Evolutionary conservation across 2,329 filamentous ascomycete species (phyloP), one percentile per base, ranked within the genome.

Genomic region (Arthrobotrys pseudoclavata): DNA sequence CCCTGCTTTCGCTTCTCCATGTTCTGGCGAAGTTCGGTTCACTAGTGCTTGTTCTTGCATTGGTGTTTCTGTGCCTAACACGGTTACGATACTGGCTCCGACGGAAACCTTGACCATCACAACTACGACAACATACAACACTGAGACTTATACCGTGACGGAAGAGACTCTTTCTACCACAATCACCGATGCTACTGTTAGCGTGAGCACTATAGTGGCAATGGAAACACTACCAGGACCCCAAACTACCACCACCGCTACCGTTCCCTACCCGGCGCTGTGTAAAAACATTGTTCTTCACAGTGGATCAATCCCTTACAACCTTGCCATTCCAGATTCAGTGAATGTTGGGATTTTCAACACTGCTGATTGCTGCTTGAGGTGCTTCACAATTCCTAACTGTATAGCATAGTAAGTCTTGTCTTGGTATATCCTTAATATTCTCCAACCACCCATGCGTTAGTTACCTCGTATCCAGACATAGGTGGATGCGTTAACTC

Each of bases 41-140:
- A 71, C 77, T n/a, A 81, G 80, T 66, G 82, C 82, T 6, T 83
- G 82, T 79, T 80, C 80, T 1, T 83, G 82, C 79, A 80, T 79
- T 40, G 82, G 82, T 55, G 42, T 69, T 7, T 48, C 40, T 4
- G 52, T 22, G 1, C 53, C 50, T 26, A 47, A 37, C 7, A 60
- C 52, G 1, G 45, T 55, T 37, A 69, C 66, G 20, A 7, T 34
- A 4, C 24, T 50, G 24, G 29, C 64, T 22, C 48, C 64, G 13
- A 57, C 29, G 2, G 29, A 34, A 18, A 68, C 42, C 10, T 53
- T 48, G 13, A 48, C 22, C 3, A 34, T 45, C 29, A 34, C 45
- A 18, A 67, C 31, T 13, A 57, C 64, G 15, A 69, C 66, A 3
- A 69, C 37, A 1, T 60, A 53, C 29, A 60, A 9, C 18, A 42